Percentiles rank a stretch among this genome's conserved stretches.
Conservation (phyloP, 768 basidiomycete species). For the Serendipita vermifera region DNA sequence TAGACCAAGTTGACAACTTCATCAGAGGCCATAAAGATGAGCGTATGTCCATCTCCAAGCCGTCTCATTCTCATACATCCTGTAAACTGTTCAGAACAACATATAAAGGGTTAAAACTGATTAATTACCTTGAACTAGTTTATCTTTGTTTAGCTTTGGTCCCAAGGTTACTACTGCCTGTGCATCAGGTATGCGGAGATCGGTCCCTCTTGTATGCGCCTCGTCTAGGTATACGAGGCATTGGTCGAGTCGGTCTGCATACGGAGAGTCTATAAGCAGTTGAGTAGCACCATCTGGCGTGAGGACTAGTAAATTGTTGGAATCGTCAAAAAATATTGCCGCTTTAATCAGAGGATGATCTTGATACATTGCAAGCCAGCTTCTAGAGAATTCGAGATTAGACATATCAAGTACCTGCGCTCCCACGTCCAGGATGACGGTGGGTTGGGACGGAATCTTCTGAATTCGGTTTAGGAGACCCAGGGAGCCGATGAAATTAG, state of each 20-base stretch:
- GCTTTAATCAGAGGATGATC: constrained; percentile 5
- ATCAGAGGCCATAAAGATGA: constrained; percentile 35
- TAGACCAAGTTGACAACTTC: constrained; percentile 31
- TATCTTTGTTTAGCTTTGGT: constrained; percentile 39
- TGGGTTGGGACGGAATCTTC: constrained; percentile 27
- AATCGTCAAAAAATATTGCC: constrained; percentile 32
- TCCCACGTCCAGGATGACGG: constrained; percentile 42
- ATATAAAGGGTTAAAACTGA: background rate
- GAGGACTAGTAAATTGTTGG: constrained; percentile 27
- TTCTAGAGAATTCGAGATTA: constrained; percentile 29
- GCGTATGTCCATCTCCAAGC: constrained; percentile 34
- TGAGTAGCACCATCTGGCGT: constrained; percentile 27
- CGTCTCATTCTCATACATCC: constrained; percentile 44
- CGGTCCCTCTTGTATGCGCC: constrained; percentile 40
- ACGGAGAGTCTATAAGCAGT: constrained; percentile 28
- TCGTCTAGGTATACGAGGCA: constrained; percentile 42
- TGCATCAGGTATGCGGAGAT: constrained; percentile 35
- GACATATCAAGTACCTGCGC: constrained; percentile 42
- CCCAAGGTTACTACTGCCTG: constrained; percentile 39
- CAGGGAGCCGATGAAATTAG: background rate
- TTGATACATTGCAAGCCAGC: constrained; percentile 2
- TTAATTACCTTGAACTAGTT: constrained; percentile 35
- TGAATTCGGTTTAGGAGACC: constrained; percentile 26
- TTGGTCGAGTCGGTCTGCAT: constrained; percentile 24
- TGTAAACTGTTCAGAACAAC: constrained; percentile 14